phyloP scores from a whole-genome alignment of 1,284 basidiomycete species.

The Tilletia walkeri region DNA sequence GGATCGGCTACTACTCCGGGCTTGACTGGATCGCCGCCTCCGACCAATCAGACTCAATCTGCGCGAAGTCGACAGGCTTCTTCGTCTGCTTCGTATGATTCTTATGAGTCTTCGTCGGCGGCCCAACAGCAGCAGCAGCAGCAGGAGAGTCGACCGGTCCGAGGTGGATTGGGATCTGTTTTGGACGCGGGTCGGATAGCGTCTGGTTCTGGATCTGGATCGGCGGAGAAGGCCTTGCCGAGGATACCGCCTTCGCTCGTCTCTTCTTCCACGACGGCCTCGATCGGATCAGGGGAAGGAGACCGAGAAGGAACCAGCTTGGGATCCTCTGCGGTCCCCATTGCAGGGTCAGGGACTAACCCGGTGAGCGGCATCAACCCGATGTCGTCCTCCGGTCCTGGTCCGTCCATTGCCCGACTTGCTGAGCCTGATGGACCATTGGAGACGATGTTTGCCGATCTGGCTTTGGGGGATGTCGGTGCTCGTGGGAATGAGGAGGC shows the following conservation, averaged over 20 bases:
- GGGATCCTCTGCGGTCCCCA: not conserved
- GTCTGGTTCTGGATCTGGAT: no score
- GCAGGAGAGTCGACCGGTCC: no score
- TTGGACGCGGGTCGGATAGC: no score
- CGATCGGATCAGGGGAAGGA: not conserved
- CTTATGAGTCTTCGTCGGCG: no score
- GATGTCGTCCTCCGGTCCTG: not conserved
- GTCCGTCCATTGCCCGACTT: not conserved
- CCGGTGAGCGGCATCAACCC: constrained; percentile 10
- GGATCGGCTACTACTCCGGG: no score
- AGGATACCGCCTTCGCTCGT: not conserved
- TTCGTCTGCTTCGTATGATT: constrained; percentile 23
- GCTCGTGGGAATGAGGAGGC: constrained; percentile 11
- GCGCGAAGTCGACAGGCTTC: not conserved
- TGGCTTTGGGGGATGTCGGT: constrained; percentile 12
- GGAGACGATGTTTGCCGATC: constrained; percentile 14
- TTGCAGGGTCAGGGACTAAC: constrained; percentile 1
- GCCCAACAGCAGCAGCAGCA: no score
- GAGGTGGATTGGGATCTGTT: no score
- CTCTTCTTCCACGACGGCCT: not conserved
- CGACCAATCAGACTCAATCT: no score
- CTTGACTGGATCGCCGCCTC: no score
- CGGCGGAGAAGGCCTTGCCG: constrained; percentile 9
- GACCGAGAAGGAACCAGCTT: not conserved
- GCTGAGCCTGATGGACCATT: constrained; percentile 5